These are phyloP conservation scores for Nicotiana undulata DNA, from an alignment of 257 asterid genomes.

Conservation along the genomic window DNA sequence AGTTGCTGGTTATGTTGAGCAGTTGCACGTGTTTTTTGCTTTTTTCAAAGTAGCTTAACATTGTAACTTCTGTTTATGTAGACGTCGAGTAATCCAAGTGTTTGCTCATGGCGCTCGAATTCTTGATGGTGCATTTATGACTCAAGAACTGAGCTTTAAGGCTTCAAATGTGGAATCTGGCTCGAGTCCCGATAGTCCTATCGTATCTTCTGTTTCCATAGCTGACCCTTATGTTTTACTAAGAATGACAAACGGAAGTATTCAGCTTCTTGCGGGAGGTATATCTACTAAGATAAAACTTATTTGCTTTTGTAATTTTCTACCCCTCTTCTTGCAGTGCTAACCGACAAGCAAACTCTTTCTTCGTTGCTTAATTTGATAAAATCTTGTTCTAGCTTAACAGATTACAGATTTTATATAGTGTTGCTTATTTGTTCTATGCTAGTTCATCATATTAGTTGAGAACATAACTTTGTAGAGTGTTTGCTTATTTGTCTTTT, in stretches of 20 bases:
- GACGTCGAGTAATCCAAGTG: constrained; percentile 95
- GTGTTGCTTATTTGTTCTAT: not conserved
- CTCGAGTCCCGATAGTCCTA: constrained; percentile 56
- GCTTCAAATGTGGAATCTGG: constrained; percentile 61
- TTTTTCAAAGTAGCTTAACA: constrained; percentile 1
- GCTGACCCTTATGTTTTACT: constrained; percentile 93
- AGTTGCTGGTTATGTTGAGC: not conserved
- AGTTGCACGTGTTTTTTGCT: not conserved
- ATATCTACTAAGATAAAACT: constrained; percentile 10
- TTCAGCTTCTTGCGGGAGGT: constrained; percentile 98
- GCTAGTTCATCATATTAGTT: not conserved
- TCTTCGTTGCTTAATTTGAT: not conserved
- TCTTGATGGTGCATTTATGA: constrained; percentile 95
- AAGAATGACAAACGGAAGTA: constrained; percentile 89
- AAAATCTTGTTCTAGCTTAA: not conserved
- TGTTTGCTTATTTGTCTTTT: not conserved
- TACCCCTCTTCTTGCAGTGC: not conserved
- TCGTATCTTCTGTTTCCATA: constrained; percentile 76
- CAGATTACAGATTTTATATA: not conserved
- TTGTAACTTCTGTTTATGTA: constrained; percentile 22
- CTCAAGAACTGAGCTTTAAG: constrained; percentile 85
- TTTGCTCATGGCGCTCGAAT: constrained; percentile 90
- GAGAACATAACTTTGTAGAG: not conserved
- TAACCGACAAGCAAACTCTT: not conserved
- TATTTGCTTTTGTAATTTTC: not conserved